phyloP scores from a whole-genome alignment of 2,329 filamentous ascomycete species.

The Cadophora gregata region DNA sequence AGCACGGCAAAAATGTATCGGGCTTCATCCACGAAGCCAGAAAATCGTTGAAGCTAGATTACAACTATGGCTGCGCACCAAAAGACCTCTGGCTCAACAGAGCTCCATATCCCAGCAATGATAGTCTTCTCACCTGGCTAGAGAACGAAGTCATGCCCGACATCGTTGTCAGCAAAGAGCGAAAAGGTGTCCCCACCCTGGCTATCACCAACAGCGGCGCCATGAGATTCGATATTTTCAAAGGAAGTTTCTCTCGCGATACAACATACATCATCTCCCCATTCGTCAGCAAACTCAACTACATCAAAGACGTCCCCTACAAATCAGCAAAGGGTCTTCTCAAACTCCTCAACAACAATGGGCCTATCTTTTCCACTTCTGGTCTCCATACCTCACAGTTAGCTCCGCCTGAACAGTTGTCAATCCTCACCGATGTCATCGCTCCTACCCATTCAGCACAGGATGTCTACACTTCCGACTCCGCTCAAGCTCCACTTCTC shows the following conservation, averaged over 20 bases:
- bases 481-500: conserved; percentile 44
- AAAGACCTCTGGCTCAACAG: conserved; percentile 82
- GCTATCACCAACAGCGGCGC: conserved; percentile 88
- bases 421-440: conserved; percentile 30
- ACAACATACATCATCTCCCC: conserved; percentile 86
- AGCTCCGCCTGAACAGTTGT: conserved; percentile 43
- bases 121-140: conserved; percentile 85
- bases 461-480: conserved; percentile 33
- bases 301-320: conserved; percentile 82
- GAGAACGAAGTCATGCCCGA: conserved; percentile 76
- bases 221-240: conserved; percentile 94
- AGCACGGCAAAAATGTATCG: conserved; percentile 75
- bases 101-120: conserved; percentile 71
- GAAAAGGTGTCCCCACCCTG: conserved; percentile 67
- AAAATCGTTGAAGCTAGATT: conserved; percentile 72
- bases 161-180: conserved; percentile 61
- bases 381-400: conserved; percentile 42
- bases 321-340: conserved; percentile 72
- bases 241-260: conserved; percentile 88
- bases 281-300: conserved; percentile 80
- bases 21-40: conserved; percentile 72
- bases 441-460: conserved; percentile 22
- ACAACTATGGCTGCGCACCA: conserved; percentile 83
- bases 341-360: conserved; percentile 61
- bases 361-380: conserved; percentile 49